Conservation (phyloP, 2,329 filamentous ascomycete species). For the Claviceps humidiphila region DNA sequence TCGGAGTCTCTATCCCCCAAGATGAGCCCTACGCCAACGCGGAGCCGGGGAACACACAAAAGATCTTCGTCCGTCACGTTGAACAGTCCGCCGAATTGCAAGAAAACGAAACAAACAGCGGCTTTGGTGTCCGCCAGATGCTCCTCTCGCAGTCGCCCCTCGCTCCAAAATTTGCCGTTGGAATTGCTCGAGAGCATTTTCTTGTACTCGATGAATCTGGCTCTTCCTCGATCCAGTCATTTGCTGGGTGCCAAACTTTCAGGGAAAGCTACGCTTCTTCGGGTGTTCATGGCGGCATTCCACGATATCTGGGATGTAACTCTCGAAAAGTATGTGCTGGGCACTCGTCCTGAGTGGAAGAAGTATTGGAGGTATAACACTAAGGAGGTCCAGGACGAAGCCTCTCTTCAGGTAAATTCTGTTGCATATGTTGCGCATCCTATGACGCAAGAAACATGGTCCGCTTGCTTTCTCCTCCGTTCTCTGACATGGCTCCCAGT, state of each 20-base stretch:
- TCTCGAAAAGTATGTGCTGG: slow-evolving; percentile 15
- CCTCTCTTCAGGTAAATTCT: too few relatives aligned
- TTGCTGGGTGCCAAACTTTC: slow-evolving; percentile 35
- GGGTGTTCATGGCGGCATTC: too few relatives aligned
- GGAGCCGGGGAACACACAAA: slow-evolving; percentile 31
- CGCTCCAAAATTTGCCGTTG: slow-evolving; percentile 28
- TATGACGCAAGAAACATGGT: not conserved
- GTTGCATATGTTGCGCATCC: too few relatives aligned
- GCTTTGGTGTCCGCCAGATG: too few relatives aligned
- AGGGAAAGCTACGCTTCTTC: slow-evolving; percentile 20
- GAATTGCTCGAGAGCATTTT: slow-evolving; percentile 43
- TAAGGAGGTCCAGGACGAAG: too few relatives aligned
- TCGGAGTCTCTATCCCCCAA: not conserved
- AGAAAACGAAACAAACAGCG: slow-evolving; percentile 14
- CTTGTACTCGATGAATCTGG: slow-evolving; percentile 23
- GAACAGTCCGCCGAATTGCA: not conserved
- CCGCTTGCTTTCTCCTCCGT: too few relatives aligned
- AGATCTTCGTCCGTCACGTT: slow-evolving; percentile 7
- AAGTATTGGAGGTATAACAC: too few relatives aligned
- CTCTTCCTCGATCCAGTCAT: slow-evolving; percentile 20
- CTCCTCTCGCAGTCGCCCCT: slow-evolving; percentile 9
- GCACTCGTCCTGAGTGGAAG: too few relatives aligned
- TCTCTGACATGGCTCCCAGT: slow-evolving; percentile 15
- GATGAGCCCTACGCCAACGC: slow-evolving; percentile 37
- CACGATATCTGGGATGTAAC: too few relatives aligned